Base-by-base conservation (phyloP, 208 protist genomes). In the Borovskyia barvae region DNA sequence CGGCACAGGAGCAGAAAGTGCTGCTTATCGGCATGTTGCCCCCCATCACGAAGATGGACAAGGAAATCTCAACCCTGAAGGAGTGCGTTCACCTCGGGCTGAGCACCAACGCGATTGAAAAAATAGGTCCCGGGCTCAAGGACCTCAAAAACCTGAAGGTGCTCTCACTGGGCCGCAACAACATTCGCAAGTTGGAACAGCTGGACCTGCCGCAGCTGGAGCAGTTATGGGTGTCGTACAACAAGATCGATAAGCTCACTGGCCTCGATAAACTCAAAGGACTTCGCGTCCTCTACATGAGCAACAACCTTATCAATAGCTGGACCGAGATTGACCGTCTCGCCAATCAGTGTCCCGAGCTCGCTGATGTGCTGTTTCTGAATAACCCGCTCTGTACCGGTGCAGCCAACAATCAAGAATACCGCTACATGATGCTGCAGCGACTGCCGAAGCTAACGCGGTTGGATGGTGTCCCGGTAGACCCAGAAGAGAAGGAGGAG, bases 151-250 rank as follows among this genome's bases (percentile, higher is more conserved):
- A 93, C 25, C 58, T 98, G 1, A 92, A 96, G 74, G 87, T 97
- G 17, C 72, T 98, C 4, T 98, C 93, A 6, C 83, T 98, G 6
- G 92, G 88, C 12, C 82, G 97, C 36, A 98, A 98, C 80, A 72
- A 60, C 33, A 96, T 98, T 49, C 97, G 97, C 48, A 97, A 97
- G 76, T 61, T 98, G 25, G 93, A 98, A 79, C 92, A 97, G 56
- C 82, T 98, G 5, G 95, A 98, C 56, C 63, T 92, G 24, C 85
- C 79, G 19, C 93, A 94, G 50, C 80, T 98, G n/a, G 73, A 97
- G 72, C 82, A 98, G 76, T 77, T 98, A 25, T 98, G 95, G 97
- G 61, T 97, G 2, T 97, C 93, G 11, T 98, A 98, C 76, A 98
- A 98, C 81, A 83, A 94, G 26, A 97, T 98, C 37, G 94, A 96